Evolutionary conservation across 371 early-diverging fungal species (phyloP).

Genomic region (Chytridiales sp.): DNA sequence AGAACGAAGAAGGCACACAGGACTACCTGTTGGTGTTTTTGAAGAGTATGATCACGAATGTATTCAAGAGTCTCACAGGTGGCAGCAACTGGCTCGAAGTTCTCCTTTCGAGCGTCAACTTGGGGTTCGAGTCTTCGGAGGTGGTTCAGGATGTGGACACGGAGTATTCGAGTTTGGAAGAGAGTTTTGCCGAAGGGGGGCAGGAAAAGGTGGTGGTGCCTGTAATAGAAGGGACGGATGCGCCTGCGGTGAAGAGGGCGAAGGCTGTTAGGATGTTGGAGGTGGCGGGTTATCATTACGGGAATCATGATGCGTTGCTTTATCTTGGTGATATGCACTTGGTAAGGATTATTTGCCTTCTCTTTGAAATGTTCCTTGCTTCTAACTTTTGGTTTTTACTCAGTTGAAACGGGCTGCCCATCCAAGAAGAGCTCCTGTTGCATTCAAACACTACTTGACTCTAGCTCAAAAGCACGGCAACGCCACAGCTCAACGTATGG

Average conservation of each 20-base stretch:
- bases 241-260: slow-evolving; percentile 19
- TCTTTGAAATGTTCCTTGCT: not conserved
- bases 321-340: slow-evolving; percentile 59
- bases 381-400: not conserved
- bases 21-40: too few relatives aligned
- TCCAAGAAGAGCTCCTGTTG: slow-evolving; percentile 29
- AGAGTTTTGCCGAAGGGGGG: slow-evolving; percentile 1
- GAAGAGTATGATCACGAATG: too few relatives aligned
- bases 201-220: slow-evolving; percentile 10
- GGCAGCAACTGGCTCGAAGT: too few relatives aligned
- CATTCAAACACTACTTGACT: slow-evolving; percentile 28
- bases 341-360: slow-evolving; percentile 42
- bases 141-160: too few relatives aligned
- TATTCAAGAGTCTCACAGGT: too few relatives aligned
- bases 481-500: slow-evolving; percentile 81
- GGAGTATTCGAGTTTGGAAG: slow-evolving; percentile 6
- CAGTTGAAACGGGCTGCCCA: slow-evolving; percentile 31
- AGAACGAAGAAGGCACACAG: too few relatives aligned
- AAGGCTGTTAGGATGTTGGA: slow-evolving; percentile 40
- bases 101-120: too few relatives aligned
- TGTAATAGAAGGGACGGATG: slow-evolving; percentile 16
- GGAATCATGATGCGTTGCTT: slow-evolving; percentile 50
- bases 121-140: too few relatives aligned
- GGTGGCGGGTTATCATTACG: slow-evolving; percentile 40
- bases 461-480: slow-evolving; percentile 61